A percentile compares a stretch with the other conserved stretches of the same genome.
Evolutionary conservation across 495 filamentous ascomycete species (phyloP).

Genomic region (Penicillium canariense): DNA sequence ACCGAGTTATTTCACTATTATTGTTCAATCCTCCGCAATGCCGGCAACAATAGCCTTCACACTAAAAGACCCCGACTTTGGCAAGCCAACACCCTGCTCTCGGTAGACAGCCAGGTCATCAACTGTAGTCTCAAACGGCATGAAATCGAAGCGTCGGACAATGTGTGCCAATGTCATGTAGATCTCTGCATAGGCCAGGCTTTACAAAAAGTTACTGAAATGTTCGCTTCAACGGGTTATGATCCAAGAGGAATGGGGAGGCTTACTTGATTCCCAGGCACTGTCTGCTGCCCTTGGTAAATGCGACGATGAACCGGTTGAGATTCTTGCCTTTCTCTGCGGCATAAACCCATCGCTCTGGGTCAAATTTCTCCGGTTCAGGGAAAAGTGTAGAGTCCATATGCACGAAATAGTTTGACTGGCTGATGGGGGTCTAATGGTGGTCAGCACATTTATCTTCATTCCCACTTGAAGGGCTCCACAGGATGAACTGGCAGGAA

Average conservation of each 20-base stretch:
- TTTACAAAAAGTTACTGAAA: conserved; percentile 1
- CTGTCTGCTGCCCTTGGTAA: conserved; percentile 42
- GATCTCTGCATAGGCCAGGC: conserved; percentile 41
- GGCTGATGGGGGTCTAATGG: conserved; percentile 43
- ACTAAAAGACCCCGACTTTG: conserved; percentile 14
- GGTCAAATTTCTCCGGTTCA: conserved; percentile 42
- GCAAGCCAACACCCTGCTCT: conserved; percentile 21
- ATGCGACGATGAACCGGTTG: conserved; percentile 38
- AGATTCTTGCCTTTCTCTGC: conserved; percentile 23
- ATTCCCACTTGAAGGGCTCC: too few species aligned
- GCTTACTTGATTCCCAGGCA: conserved; percentile 50
- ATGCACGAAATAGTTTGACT: conserved; percentile 48
- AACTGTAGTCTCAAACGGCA: conserved; percentile 35
- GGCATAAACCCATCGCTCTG: conserved; percentile 49
- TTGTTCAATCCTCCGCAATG: conserved; percentile 14
- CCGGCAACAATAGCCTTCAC: conserved; percentile 18
- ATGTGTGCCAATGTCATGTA: conserved; percentile 37
- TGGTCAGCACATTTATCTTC: conserved; percentile 4
- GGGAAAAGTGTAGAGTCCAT: conserved; percentile 47
- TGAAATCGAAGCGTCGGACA: conserved; percentile 36
- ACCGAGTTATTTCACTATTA: background rate
- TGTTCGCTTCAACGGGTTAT: background rate
- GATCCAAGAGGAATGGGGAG: background rate
- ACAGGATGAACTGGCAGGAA: background rate
- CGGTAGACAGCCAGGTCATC: conserved; percentile 32